Base-by-base conservation (phyloP, 1,284 basidiomycete species). In the Uromyces viciae-fabae region DNA sequence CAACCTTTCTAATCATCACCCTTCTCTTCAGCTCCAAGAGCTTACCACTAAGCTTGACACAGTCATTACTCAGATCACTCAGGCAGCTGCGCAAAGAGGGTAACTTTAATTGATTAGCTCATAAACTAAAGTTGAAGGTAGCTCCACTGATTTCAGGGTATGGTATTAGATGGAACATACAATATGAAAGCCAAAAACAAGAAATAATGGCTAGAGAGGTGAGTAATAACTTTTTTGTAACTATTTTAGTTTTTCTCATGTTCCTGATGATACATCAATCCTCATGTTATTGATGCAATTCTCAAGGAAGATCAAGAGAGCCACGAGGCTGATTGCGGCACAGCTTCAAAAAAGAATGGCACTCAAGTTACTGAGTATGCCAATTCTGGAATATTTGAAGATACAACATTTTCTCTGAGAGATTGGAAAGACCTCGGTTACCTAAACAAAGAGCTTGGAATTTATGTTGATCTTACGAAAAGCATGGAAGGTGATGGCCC, bases 341-440 rank as follows among this genome's bases (percentile, higher is more conserved):
- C n/a, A n/a, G n/a, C n/a, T n/a, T n/a, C n/a, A n/a, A n/a, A 56
- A 22, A n/a, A 68, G 64, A 68, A 22, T 17, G 64, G 64, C 28
- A 68, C 4, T 15, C 28, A 38, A n/a, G n/a, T 9, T 8, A 38
- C 14, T 38, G 15, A 17, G 64, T 36, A n/a, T 19, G n/a, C 64
- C 33, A 14, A 14, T 69, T 38, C 40, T 25, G 22, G 66, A 25
- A 33, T 40, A 43, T 68, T 56, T 56, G 54, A 68, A 36, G 38
- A 46, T 43, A 40, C 43, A 3, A 69, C 66, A 3, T 43, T 69
- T 5, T 69, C 66, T 1, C 66, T 40, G 1, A 17, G 22, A 46
- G 66, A 69, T 43, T 69, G 66, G 66, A 40, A 69, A 17, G 66
- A 40, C 22, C 40, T 69, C 22, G 40, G 31, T 28, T 7, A 22